Evolutionary conservation across 2,329 filamentous ascomycete species (phyloP).

Genomic region (Verticillium nonalfalfae): DNA sequence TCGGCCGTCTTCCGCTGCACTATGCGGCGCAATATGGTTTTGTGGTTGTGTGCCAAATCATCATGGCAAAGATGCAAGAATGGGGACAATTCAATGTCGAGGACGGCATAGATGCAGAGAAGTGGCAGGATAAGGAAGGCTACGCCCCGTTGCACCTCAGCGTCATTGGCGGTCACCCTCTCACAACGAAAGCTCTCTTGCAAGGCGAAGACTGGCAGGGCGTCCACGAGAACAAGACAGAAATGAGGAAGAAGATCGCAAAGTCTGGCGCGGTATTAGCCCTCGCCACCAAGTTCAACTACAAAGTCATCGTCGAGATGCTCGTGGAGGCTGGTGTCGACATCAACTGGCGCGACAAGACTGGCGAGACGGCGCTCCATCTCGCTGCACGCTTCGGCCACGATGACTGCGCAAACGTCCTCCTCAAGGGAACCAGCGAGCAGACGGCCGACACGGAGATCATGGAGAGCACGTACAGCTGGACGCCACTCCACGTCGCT

Average conservation of each 20-base stretch:
- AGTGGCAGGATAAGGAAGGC: constrained; percentile 91
- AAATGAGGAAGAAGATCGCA: constrained; percentile 62
- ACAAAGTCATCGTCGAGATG: constrained; percentile 75
- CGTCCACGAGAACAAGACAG: constrained; percentile 52
- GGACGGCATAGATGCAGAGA: constrained; percentile 76
- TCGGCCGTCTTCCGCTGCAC: constrained; percentile 81
- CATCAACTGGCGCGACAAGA: constrained; percentile 86
- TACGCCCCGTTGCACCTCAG: constrained; percentile 87
- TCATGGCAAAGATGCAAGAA: constrained; percentile 82
- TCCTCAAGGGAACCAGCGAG: constrained; percentile 62
- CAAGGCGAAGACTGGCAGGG: constrained; percentile 74
- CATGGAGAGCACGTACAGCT: constrained; percentile 76
- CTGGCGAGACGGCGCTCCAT: constrained; percentile 87
- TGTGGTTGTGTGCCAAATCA: constrained; percentile 78
- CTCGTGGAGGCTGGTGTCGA: constrained; percentile 86
- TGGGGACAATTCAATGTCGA: constrained; percentile 84
- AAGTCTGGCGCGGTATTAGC: constrained; percentile 85
- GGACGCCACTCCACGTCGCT: constrained; percentile 93
- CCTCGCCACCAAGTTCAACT: constrained; percentile 84
- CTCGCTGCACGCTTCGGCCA: constrained; percentile 87
- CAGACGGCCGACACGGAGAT: constrained; percentile 75
- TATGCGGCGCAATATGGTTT: constrained; percentile 95
- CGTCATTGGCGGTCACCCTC: constrained; percentile 82
- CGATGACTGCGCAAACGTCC: constrained; percentile 67
- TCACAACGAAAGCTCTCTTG: constrained; percentile 77